phyloP scores from a whole-genome alignment of 2,329 filamentous ascomycete genomes.

The Sordariomycetes sp. region DNA sequence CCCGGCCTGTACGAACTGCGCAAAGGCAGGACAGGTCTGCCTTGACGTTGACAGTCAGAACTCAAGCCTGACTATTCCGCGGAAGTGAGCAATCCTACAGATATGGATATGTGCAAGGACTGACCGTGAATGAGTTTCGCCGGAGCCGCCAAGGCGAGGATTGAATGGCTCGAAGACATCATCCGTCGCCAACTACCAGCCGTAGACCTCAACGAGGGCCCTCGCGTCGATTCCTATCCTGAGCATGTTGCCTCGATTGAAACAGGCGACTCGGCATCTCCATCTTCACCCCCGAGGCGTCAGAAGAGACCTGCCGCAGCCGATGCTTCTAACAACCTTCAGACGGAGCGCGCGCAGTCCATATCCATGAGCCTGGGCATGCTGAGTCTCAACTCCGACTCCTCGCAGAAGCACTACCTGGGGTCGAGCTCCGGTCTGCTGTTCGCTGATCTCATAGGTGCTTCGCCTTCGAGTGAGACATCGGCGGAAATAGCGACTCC shows the following conservation, averaged over 20 bases:
- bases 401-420: conserved; percentile 24
- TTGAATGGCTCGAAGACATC: conserved; percentile 23
- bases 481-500: no score
- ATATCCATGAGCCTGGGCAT: conserved; percentile 24
- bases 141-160: conserved; percentile 16
- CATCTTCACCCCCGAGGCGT: no score
- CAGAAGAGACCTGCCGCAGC: no score
- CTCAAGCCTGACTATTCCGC: conserved; percentile 19
- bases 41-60: conserved; percentile 27
- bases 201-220: conserved; percentile 17
- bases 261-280: no score
- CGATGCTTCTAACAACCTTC: not conserved
- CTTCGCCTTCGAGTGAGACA: conserved; percentile 7
- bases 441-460: conserved; percentile 18
- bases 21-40: conserved; percentile 21
- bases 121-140: conserved; percentile 8
- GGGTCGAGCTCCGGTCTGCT: conserved; percentile 25
- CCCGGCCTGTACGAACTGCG: conserved; percentile 25
- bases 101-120: not conserved
- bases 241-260: no score
- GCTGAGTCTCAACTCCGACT: conserved; percentile 25
- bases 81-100: conserved; percentile 16
- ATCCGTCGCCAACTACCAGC: conserved; percentile 15
- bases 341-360: conserved; percentile 10
- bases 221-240: conserved; percentile 13